A percentile compares a stretch with the other conserved stretches of the same genome.
These are phyloP conservation scores for Annulohypoxylon moriforme DNA, from an alignment of 495 filamentous ascomycete species.

Conservation along the genomic window DNA sequence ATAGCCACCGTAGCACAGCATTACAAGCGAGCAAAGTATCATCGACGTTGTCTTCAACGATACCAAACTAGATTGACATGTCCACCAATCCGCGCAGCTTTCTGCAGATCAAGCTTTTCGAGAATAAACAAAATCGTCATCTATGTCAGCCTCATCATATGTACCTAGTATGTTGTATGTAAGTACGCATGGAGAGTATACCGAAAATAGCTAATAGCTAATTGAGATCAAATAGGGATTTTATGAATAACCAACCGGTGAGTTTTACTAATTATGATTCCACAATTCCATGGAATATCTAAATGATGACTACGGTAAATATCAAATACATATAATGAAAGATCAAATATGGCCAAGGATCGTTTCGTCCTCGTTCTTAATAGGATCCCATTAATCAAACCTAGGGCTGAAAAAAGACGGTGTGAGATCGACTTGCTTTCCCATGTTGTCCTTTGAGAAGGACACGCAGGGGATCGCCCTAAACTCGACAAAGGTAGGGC, in stretches of 20 bases:
- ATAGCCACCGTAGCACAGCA: conserved; percentile 36
- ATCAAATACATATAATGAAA: conserved; percentile 4
- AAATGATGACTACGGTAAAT: neutral
- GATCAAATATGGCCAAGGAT: conserved; percentile 25
- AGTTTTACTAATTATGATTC: conserved; percentile 6
- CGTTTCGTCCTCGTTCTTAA: conserved; percentile 26
- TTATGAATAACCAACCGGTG: neutral
- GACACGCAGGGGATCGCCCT: conserved; percentile 22
- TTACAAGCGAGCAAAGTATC: conserved; percentile 36
- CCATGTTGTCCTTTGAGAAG: conserved; percentile 20
- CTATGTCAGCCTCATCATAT: conserved; percentile 39
- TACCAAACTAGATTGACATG: conserved; percentile 5
- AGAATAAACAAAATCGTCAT: conserved; percentile 11
- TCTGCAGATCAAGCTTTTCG: conserved; percentile 32
- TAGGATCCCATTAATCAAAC: conserved; percentile 40
- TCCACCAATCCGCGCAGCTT: conserved; percentile 30
- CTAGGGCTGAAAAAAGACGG: conserved; percentile 43
- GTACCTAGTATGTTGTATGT: neutral
- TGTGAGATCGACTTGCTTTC: conserved; percentile 37
- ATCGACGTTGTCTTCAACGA: conserved; percentile 28
- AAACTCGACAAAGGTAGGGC: conserved; percentile 17
- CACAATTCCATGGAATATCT: neutral
- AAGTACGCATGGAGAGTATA: conserved; percentile 1
- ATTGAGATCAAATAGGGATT: neutral
- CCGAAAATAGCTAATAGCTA: neutral